These are phyloP conservation scores for Fusarium sp. DNA, from an alignment of 2,329 filamentous ascomycete species.

Conservation along the genomic window DNA sequence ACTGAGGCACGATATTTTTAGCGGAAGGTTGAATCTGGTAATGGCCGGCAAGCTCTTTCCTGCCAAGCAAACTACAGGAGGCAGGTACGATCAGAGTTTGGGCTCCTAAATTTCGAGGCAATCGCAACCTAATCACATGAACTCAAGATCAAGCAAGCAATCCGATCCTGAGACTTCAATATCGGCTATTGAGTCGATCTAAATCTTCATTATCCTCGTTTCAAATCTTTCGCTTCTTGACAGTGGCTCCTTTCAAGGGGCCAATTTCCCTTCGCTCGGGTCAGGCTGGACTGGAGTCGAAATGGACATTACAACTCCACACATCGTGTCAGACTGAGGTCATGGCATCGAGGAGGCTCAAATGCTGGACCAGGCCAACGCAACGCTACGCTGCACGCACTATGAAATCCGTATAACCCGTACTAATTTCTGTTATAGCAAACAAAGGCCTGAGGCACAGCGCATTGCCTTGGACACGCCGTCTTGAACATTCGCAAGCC, in stretches of 20 bases:
- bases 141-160: not conserved
- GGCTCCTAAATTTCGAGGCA: conserved; percentile 5
- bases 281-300: conserved; percentile 30
- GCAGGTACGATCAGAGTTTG: not conserved
- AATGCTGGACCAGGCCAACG: conserved; percentile 20
- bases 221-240: conserved; percentile 25
- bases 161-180: conserved; percentile 12
- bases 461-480: conserved; percentile 11
- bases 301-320: conserved; percentile 37
- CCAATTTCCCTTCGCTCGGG: conserved; percentile 35
- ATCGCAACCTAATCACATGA: not conserved
- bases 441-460: conserved; percentile 13
- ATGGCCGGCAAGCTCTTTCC: conserved; percentile 5
- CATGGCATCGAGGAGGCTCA: conserved; percentile 40
- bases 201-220: conserved; percentile 34
- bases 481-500: conserved; percentile 18
- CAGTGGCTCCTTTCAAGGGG: conserved; percentile 20
- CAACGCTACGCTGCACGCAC: conserved; percentile 11
- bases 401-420: not conserved
- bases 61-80: conserved; percentile 3
- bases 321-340: conserved; percentile 44
- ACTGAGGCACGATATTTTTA: conserved; percentile 20
- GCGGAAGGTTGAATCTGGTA: conserved; percentile 9
- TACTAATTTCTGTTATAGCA: not conserved
- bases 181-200: conserved; percentile 31